Evolutionary conservation across 2,329 filamentous ascomycete genomes (phyloP).

Genomic region (Phoma herbarum): DNA sequence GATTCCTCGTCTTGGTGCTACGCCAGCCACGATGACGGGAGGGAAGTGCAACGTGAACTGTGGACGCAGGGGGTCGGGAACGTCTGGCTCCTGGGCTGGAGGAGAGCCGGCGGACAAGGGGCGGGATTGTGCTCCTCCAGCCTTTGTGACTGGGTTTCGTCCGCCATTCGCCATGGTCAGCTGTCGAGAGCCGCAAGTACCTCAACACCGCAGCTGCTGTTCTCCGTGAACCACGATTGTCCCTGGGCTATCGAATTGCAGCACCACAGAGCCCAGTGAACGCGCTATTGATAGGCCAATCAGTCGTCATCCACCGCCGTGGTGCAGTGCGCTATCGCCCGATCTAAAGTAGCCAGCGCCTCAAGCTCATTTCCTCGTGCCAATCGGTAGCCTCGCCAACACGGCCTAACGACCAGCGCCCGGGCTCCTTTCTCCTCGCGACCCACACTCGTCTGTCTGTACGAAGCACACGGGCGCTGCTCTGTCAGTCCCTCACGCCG

Average conservation of each 20-base stretch:
- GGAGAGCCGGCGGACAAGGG: slow-evolving; percentile 15
- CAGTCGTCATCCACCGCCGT: slow-evolving; percentile 13
- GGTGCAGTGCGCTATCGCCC: slow-evolving; percentile 10
- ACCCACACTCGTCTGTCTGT: slow-evolving; percentile 12
- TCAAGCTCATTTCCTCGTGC: slow-evolving; percentile 15
- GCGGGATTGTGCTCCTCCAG: slow-evolving; percentile 19
- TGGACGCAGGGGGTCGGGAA: slow-evolving; percentile 30
- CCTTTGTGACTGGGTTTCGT: slow-evolving; percentile 13
- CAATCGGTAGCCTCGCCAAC: slow-evolving; percentile 23
- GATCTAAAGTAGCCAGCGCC: slow-evolving; percentile 9
- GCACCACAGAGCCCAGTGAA: slow-evolving; percentile 5
- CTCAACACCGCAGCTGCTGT: slow-evolving; percentile 9
- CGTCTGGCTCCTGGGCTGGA: slow-evolving; percentile 12
- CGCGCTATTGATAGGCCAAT: slow-evolving; percentile 13
- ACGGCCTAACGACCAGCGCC: slow-evolving; percentile 20
- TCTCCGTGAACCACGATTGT: slow-evolving; percentile 13
- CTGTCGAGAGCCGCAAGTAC: slow-evolving; percentile 6
- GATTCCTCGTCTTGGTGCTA: slow-evolving; percentile 32
- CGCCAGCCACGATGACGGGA: slow-evolving; percentile 42
- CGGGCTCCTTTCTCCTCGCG: slow-evolving; percentile 21
- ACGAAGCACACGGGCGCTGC: slow-evolving; percentile 22
- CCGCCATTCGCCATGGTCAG: not conserved
- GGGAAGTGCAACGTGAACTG: slow-evolving; percentile 27
- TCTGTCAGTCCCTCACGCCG: slow-evolving; percentile 27
- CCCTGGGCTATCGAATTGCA: slow-evolving; percentile 15